A percentile compares a stretch with the other conserved stretches of the same genome.
Conservation (phyloP, 2,329 filamentous ascomycete genomes). For the Pleoardoris graminearum region DNA sequence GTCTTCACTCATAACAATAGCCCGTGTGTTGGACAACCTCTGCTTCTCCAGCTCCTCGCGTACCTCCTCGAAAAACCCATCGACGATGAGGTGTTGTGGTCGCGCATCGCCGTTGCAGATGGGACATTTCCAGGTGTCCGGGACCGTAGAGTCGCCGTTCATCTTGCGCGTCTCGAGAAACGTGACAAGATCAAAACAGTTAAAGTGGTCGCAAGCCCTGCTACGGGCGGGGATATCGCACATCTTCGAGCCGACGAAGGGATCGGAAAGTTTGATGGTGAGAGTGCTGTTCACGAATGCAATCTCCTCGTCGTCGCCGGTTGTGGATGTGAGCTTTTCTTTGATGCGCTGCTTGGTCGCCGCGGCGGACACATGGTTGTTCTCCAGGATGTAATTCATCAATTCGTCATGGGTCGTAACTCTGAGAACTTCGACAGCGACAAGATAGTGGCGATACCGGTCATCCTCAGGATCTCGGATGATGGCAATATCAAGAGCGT, state of each 20-base stretch:
- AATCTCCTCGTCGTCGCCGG: conserved; percentile 61
- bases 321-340: conserved; percentile 46
- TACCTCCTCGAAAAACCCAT: conserved; percentile 72
- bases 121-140: conserved; percentile 84
- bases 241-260: conserved; percentile 52
- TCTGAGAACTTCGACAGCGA: conserved; percentile 72
- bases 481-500: conserved; percentile 59
- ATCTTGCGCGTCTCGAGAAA: conserved; percentile 62
- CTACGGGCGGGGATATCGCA: conserved; percentile 75
- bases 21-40: conserved; percentile 57
- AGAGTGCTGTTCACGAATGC: conserved; percentile 45
- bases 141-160: conserved; percentile 41
- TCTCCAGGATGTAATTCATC: conserved; percentile 26
- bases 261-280: conserved; percentile 53
- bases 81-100: conserved; percentile 70
- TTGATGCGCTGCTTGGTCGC: conserved; percentile 63
- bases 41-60: conserved; percentile 57
- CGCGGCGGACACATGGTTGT: conserved; percentile 46
- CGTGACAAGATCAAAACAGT: conserved; percentile 87
- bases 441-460: conserved; percentile 54
- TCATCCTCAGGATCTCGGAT: conserved; percentile 37
- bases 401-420: conserved; percentile 52
- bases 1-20: conserved; percentile 66
- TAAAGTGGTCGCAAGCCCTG: conserved; percentile 70
- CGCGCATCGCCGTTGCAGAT: conserved; percentile 78